Evolutionary conservation across 257 asterid species (phyloP).

Genomic region (Przewalskia tangutica): DNA sequence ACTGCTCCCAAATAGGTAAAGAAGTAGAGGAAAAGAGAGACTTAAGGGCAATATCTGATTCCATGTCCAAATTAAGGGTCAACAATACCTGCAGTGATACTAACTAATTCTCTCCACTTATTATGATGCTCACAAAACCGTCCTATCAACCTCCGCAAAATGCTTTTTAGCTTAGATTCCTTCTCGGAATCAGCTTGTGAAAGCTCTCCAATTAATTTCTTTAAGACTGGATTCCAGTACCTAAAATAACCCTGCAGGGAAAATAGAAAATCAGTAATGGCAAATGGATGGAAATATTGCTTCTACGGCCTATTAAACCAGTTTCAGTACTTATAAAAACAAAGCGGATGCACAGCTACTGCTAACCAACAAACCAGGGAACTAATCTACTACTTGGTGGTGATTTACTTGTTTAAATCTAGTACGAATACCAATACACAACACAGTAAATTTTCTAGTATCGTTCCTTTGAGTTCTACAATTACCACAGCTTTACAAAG

Average conservation of each 20-base stretch:
- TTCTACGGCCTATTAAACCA: neutral
- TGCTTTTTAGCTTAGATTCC: slow-evolving; percentile 75
- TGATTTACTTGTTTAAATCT: neutral
- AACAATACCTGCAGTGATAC: slow-evolving; percentile 63
- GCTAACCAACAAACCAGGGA: neutral
- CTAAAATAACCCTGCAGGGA: slow-evolving; percentile 68
- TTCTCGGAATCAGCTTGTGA: slow-evolving; percentile 79
- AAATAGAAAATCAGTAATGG: neutral
- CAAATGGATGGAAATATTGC: neutral
- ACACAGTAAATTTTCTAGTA: neutral
- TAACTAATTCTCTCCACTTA: slow-evolving; percentile 81
- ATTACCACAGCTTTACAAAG: neutral
- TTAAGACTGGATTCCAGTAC: slow-evolving; percentile 78
- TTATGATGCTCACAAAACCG: slow-evolving; percentile 64
- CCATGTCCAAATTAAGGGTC: slow-evolving; percentile 10
- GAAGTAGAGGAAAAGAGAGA: neutral
- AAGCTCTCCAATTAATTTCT: slow-evolving; percentile 55
- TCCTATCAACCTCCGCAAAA: slow-evolving; percentile 69
- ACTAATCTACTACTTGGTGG: neutral
- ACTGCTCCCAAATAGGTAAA: neutral
- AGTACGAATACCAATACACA: neutral
- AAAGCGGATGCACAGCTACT: neutral
- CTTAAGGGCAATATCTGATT: slow-evolving; percentile 3
- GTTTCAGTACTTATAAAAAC: neutral
- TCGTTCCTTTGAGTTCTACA: neutral